Evolutionary conservation across 2,329 filamentous ascomycete species (phyloP), one percentile per base, ranked within the genome.

Genomic region (Sarocladium brachiariae): DNA sequence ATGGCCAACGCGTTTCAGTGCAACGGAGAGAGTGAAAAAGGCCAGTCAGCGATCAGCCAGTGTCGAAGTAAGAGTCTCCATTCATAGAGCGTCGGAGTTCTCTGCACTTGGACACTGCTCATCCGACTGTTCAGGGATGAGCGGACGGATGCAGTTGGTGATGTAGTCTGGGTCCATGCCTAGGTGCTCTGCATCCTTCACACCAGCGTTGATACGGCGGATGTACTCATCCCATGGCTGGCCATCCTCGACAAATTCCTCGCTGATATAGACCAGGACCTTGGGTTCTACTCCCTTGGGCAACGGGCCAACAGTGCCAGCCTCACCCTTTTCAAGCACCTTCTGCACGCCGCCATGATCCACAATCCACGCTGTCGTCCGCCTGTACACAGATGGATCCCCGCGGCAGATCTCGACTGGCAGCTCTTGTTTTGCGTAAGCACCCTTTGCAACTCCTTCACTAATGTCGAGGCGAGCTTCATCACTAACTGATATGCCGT

Each of bases 251-350:
- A 61, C 58, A 30, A 63, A 61, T 41, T 59, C 56, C 23, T 59
- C 54, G 52, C 66, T 71, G 51, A 71, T 56, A 50, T 72, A 73
- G 16, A 71, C 69, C 38, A 73, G 60, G 18, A 67, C 67, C n/a
- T 63, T 53, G 27, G 58, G 56, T 34, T 61, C 54, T 60, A 59
- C 58, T 49, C 59, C 55, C 34, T 61, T 52, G n/a, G 58, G 54
- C 31, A 48, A 53, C 23, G 56, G 56, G 31, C 53, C 39, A 6
- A 50, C 30, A 39, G 55, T 55, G 3, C 50, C 55, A 16, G 47
- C 16, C 4, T 31, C 55, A 27, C 58, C 55, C 31, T 57, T 48
- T 30, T 57, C 56, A 34, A 55, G 54, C n/a, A 64, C 59, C 46
- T 58, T 58, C 9, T 52, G 55, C 5, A 65, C 64, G 2, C 66